Evolutionary conservation across 2,329 filamentous ascomycete species (phyloP).

Genomic region (Sordariomycetes sp.): DNA sequence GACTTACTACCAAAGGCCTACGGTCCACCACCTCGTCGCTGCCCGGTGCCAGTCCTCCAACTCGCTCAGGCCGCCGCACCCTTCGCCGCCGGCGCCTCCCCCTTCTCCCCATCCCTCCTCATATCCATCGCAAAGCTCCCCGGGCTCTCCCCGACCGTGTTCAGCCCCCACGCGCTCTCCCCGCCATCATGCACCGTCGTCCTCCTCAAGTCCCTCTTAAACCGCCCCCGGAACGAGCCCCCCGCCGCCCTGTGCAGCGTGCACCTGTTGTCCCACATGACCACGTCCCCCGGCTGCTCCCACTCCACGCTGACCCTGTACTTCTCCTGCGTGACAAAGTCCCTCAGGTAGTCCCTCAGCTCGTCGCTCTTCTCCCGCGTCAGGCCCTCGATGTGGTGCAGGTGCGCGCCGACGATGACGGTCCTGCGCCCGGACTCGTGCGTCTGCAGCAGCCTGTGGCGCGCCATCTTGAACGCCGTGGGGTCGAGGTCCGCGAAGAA

Average conservation of each 20-base stretch:
- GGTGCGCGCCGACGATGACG: constrained; percentile 40
- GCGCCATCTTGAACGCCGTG: constrained; percentile 20
- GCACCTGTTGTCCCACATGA: constrained; percentile 50
- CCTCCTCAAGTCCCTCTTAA: constrained; percentile 40
- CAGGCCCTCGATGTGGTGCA: constrained; percentile 39
- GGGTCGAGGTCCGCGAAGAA: constrained; percentile 35
- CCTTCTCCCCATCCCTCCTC: neutral
- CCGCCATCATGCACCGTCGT: constrained; percentile 41
- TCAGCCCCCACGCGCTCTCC: constrained; percentile 24
- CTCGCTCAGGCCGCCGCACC: neutral
- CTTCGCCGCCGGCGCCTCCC: neutral
- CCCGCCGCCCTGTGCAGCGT: constrained; percentile 41
- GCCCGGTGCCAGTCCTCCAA: too few relatives aligned
- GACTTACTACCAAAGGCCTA: too few relatives aligned
- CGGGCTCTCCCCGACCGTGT: constrained; percentile 10
- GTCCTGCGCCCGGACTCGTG: constrained; percentile 40
- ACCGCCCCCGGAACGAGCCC: constrained; percentile 35
- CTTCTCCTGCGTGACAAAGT: constrained; percentile 34
- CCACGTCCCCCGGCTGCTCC: constrained; percentile 35
- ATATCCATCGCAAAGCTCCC: neutral
- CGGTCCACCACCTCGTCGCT: too few relatives aligned
- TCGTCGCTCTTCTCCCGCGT: constrained; percentile 20
- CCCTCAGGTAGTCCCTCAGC: constrained; percentile 28
- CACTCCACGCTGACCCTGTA: constrained; percentile 34
- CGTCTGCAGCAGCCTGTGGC: constrained; percentile 36